Evolutionary conservation across 345 rosid species (phyloP).

Genomic region (Arabis hirsuta): DNA sequence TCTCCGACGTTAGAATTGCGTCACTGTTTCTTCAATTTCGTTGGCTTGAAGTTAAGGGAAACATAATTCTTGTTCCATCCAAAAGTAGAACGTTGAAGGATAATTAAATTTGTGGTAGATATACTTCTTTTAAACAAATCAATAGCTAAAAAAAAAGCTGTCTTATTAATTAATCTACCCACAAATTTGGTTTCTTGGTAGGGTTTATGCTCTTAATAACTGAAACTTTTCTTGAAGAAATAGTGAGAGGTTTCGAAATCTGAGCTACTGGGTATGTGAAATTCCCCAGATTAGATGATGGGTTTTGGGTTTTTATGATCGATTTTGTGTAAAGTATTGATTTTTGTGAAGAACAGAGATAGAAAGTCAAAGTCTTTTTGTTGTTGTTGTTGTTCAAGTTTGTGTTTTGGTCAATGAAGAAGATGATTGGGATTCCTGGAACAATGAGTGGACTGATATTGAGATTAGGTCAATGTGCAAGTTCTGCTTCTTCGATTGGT

Average conservation of each 20-base stretch:
- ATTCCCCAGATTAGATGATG: background rate
- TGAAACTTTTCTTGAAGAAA: background rate
- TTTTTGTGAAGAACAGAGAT: background rate
- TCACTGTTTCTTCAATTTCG: constrained; percentile 36
- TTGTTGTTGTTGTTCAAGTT: too few species aligned
- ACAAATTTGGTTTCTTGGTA: background rate
- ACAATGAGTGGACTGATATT: constrained; percentile 70
- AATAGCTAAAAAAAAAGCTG: background rate
- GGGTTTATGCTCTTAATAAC: background rate
- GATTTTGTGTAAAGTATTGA: constrained; percentile 6
- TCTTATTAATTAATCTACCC: constrained; percentile 2
- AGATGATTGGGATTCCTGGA: constrained; percentile 84
- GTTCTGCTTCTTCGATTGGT: constrained; percentile 77
- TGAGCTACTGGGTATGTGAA: constrained; percentile 15
- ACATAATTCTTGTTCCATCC: constrained; percentile 33
- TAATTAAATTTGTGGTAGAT: background rate
- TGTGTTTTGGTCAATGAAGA: constrained; percentile 56
- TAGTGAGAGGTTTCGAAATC: constrained; percentile 10
- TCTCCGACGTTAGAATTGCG: constrained; percentile 22
- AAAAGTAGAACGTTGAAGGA: background rate
- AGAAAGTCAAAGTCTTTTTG: constrained; percentile 3
- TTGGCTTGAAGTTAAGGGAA: constrained; percentile 41
- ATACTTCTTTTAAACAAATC: background rate
- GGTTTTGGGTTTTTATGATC: constrained; percentile 18
- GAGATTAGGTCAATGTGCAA: constrained; percentile 71